Evolutionary conservation across 2,329 filamentous ascomycete species (phyloP), one percentile per base, ranked within the genome.

Genomic region (Endocalyx cinctus): DNA sequence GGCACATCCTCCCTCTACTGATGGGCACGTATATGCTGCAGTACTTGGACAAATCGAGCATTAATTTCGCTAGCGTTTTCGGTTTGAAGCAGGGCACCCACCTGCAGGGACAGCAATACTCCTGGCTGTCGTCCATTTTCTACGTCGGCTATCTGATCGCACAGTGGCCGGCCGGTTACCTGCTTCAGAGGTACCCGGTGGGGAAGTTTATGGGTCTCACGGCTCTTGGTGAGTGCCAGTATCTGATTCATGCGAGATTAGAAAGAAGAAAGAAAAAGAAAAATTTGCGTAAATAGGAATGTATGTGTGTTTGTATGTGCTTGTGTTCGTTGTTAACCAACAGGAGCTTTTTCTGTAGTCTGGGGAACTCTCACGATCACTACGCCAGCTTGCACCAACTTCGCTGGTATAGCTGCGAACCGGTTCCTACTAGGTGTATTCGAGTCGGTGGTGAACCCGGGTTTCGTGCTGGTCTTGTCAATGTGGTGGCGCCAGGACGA

Each of bases 11-110:
- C 20, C 53, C 57, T 2, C 45, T 59, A 14, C 39, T 59, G 13
- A 52, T 57, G 43, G 43, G 49, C 18, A 59, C 53, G 2, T 59
- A 59, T 20, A 34, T 57, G 25, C 45, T 59, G 5, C 57, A 59
- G 43, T 59, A 55, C 17, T 46, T 59, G 10, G 57, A 59, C 27
- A 59, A 60, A 48, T 64, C 66, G 35, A 62, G 57, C 2, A 63
- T 71, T 50, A 70, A 69, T 41, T 73, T 71, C 46, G 69, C 69
- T 3, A 66, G 62, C 34, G 67, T 66, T 1, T 74, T 69, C 46
- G 69, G 69, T 0, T 46, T 74, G 17, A 54, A 67, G 30, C 49
- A 67, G 28, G 69, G 62, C 3, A 70, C 69, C 0, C 52, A 72
- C 31, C 52, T 77, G 13, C 46, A 59, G 12, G 67, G 67, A 8